Conservation (phyloP, 352 stramenopile genomes). For the Globisporangium echinulatum region DNA sequence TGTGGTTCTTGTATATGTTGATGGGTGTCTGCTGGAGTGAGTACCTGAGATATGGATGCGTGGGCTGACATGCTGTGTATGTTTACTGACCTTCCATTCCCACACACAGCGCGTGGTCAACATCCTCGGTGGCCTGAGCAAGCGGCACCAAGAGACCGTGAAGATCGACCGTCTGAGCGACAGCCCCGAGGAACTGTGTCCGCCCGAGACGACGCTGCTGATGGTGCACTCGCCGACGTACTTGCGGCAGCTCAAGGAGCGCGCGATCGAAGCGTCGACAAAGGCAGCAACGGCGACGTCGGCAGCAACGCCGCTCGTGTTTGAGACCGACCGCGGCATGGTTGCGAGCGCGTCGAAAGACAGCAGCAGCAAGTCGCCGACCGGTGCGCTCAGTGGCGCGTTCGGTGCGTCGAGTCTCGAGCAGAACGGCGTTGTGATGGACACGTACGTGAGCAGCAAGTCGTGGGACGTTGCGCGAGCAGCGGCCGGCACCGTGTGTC, state of each 20-base stretch:
- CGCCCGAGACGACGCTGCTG: slow-evolving; percentile 64
- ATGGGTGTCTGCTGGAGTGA: background rate
- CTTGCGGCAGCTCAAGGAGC: slow-evolving; percentile 64
- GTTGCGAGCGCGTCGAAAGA: slow-evolving; percentile 31
- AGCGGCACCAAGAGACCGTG: slow-evolving; percentile 57
- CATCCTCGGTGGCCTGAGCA: slow-evolving; percentile 52
- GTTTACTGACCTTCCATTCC: too few species aligned
- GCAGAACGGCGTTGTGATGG: slow-evolving; percentile 60
- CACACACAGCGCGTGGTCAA: slow-evolving; percentile 52
- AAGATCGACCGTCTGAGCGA: slow-evolving; percentile 64
- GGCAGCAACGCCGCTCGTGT: slow-evolving; percentile 50
- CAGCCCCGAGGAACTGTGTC: slow-evolving; percentile 67
- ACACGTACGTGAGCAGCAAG: slow-evolving; percentile 83
- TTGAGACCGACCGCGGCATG: slow-evolving; percentile 72
- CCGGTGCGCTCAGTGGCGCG: slow-evolving; percentile 40
- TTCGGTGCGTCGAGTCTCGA: slow-evolving; percentile 65
- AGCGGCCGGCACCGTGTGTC: slow-evolving; percentile 71
- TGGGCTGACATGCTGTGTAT: too few species aligned
- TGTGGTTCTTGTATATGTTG: background rate
- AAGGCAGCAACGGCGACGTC: slow-evolving; percentile 24
- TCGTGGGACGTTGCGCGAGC: slow-evolving; percentile 80
- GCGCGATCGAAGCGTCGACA: slow-evolving; percentile 43
- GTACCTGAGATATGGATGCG: too few species aligned
- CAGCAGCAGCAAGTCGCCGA: slow-evolving; percentile 31
- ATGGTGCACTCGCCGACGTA: slow-evolving; percentile 84